Conservation (phyloP, 768 basidiomycete species). For the Amanita pseudoporphyria region DNA sequence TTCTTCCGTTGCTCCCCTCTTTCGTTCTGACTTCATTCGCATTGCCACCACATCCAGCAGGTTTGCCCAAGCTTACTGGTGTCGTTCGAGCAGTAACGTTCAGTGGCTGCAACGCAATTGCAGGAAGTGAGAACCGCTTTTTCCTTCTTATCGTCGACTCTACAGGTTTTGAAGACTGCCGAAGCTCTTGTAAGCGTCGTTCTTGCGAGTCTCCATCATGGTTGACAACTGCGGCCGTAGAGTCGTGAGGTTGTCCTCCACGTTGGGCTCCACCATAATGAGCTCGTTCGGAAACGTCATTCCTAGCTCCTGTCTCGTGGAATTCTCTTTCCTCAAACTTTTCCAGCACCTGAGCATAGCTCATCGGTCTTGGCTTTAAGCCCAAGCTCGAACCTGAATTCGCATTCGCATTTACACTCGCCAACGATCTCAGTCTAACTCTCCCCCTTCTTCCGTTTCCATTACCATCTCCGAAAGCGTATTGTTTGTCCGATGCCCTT, state of each 20-base stretch:
- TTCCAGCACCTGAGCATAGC: constrained; percentile 58
- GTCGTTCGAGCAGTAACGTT: constrained; percentile 55
- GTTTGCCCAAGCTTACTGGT: constrained; percentile 13
- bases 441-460: constrained; percentile 17
- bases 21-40: constrained; percentile 6
- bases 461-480: constrained; percentile 13
- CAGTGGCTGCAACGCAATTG: constrained; percentile 66
- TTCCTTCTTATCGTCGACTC: constrained; percentile 32
- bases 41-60: constrained; percentile 10
- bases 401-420: too few relatives aligned
- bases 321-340: constrained; percentile 31
- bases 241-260: not conserved
- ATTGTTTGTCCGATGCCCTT: constrained; percentile 2
- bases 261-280: too few relatives aligned
- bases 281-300: too few relatives aligned
- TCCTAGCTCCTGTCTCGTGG: not conserved
- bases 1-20: not conserved
- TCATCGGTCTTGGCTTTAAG: constrained; percentile 38
- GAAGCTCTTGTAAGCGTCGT: not conserved
- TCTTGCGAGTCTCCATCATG: not conserved
- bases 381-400: not conserved
- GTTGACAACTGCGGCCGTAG: not conserved
- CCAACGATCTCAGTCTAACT: constrained; percentile 21
- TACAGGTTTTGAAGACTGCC: not conserved
- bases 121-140: constrained; percentile 70